Base-by-base conservation (phyloP, 2,329 filamentous ascomycete genomes). In the Monosporascus sp. region DNA sequence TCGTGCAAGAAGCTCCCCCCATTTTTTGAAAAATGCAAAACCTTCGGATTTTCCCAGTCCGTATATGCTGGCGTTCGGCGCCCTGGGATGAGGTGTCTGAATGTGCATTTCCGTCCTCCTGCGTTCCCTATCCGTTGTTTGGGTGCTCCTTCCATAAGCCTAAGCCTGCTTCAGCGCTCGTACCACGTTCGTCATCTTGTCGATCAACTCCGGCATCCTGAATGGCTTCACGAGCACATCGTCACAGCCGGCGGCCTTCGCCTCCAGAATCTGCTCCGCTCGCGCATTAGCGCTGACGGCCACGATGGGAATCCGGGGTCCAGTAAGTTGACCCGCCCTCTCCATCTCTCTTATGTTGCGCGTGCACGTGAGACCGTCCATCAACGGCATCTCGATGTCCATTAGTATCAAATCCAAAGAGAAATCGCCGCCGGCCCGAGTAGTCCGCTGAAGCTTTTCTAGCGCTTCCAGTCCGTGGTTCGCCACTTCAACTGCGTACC, bases 341-440 rank as follows among this genome's bases (percentile, higher is more conserved):
- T 88, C 83, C 52, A 87, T 67, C 55, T 82, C 75, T 17, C 87
- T 77, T 51, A 90, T 88, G 44, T 77, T 75, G 34, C 76, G 75
- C 14, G 84, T 85, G 63, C 85, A 87, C 1, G 83, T 82, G 52
- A 87, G 71, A 0, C 87, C 87, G 59, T 89, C 85, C 75, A 87
- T 86, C 17, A 89, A 71, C 1, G 86, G 86, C 86, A 90, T 89
- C 63, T 89, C 85, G 60, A 88, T 83, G 61, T 90, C 87, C 86
- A 90, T 90, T 20, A 90, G 73, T 18, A 90, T 81, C 5, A 89
- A 73, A 48, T 80, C 80, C 24, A 86, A 69, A 1, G 74, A 70
- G 25, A 76, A 61, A 37, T 59, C 51, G 22, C 60, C 60, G 14
- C 42, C 50, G 18, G 54, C 54, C 20, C 58, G 59, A 37, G 59